These are phyloP conservation scores for Kandelia obovata DNA, from an alignment of 345 rosid genomes.

Conservation along the genomic window DNA sequence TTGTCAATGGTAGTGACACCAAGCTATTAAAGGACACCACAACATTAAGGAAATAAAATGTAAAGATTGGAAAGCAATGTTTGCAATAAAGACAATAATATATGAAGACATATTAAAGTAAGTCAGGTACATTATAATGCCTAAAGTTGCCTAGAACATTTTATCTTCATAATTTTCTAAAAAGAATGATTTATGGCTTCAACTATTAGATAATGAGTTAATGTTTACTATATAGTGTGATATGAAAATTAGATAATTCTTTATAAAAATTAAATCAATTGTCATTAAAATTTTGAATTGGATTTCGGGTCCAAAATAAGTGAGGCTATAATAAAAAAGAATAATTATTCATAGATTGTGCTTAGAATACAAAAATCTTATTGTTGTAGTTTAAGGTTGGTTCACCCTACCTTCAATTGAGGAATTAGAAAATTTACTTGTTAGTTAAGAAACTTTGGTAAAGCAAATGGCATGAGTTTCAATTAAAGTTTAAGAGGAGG, in stretches of 20 bases:
- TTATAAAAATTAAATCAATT: not conserved
- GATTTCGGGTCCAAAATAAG: not conserved
- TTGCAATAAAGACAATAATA: not conserved
- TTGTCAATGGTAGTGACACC: not conserved
- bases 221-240: not conserved
- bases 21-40: not conserved
- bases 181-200: not conserved
- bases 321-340: not conserved
- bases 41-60: not conserved
- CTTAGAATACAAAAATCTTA: not conserved
- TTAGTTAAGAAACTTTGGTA: not conserved
- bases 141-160: not conserved
- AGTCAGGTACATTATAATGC: not conserved
- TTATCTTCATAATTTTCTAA: not conserved
- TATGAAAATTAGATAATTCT: not conserved
- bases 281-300: not conserved
- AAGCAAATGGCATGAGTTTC: too few relatives aligned
- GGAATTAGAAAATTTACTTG: not conserved
- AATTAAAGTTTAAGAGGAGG: too few relatives aligned
- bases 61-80: not conserved
- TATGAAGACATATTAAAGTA: not conserved
- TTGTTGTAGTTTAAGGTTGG: not conserved
- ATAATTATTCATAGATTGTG: not conserved
- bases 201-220: not conserved
- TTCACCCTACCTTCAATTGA: not conserved